Evolutionary conservation across 1,284 basidiomycete genomes (phyloP).

Genomic region (Naganishia liquefaciens): DNA sequence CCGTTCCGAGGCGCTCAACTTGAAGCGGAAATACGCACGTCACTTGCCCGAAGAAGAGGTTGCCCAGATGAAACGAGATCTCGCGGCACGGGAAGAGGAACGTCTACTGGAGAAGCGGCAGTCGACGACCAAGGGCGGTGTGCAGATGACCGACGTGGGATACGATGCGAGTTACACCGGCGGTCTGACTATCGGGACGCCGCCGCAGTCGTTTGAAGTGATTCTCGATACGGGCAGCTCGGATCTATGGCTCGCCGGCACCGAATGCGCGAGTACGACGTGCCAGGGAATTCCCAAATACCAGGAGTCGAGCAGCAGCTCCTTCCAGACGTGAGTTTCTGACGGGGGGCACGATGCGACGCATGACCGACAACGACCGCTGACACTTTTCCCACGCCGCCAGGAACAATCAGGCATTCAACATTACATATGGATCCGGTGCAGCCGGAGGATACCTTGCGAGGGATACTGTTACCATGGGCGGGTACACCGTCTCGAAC

Average conservation of each 20-base stretch:
- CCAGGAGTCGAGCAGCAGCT: conserved; percentile 36
- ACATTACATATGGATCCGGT: conserved; percentile 61
- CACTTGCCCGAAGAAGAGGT: conserved; percentile 24
- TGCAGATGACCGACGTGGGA: conserved; percentile 30
- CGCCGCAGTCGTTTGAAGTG: conserved; percentile 58
- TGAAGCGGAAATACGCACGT: conserved; percentile 29
- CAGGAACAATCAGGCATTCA: conserved; percentile 42
- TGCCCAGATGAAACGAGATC: conserved; percentile 28
- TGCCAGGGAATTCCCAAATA: conserved; percentile 43
- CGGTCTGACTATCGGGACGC: conserved; percentile 50
- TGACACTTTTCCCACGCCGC: not conserved
- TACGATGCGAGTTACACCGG: conserved; percentile 36
- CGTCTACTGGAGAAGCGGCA: conserved; percentile 21
- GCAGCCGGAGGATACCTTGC: conserved; percentile 69
- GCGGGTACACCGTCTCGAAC: conserved; percentile 68
- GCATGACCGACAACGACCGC: conserved; percentile 10
- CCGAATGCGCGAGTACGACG: conserved; percentile 33
- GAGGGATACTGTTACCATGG: conserved; percentile 73
- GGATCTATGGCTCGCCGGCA: conserved; percentile 52
- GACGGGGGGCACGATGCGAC: conserved; percentile 12
- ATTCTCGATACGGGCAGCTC: conserved; percentile 63
- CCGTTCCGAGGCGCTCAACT: conserved; percentile 26
- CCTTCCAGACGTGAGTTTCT: conserved; percentile 36
- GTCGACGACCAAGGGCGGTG: conserved; percentile 17
- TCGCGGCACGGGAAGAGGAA: not conserved